phyloP scores from a whole-genome alignment of 2,329 filamentous ascomycete species.

The Hypoxylon sp. region DNA sequence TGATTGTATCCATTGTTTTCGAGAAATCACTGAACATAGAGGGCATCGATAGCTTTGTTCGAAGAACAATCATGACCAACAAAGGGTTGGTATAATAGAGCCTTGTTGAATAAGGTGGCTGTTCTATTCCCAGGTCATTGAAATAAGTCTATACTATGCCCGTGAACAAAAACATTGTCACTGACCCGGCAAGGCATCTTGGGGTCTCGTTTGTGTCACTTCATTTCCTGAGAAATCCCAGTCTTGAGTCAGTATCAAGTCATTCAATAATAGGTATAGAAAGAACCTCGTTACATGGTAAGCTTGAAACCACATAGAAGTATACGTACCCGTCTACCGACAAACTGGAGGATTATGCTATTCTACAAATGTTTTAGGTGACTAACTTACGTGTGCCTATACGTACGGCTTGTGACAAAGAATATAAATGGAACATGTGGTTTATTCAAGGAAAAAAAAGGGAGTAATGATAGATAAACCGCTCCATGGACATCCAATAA shows the following conservation, averaged over 20 bases:
- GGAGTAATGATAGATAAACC: background rate
- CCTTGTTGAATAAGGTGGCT: slow-evolving; percentile 2
- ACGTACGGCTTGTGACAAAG: no score
- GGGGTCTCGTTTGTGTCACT: background rate
- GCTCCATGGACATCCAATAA: background rate
- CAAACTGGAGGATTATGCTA: no score
- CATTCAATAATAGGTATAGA: no score
- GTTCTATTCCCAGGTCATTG: no score
- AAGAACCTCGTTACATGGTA: no score
- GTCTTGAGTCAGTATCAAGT: background rate
- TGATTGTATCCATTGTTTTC: slow-evolving; percentile 13
- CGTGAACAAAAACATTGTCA: slow-evolving; percentile 1
- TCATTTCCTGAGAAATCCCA: background rate
- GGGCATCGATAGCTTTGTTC: background rate
- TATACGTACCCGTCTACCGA: no score
- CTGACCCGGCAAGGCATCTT: background rate
- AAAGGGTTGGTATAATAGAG: slow-evolving; percentile 2
- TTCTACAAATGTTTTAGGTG: no score
- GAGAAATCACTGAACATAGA: slow-evolving; percentile 16
- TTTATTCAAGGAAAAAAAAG: background rate
- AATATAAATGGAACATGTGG: background rate
- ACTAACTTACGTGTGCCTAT: no score
- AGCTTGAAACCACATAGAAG: no score
- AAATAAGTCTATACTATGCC: no score
- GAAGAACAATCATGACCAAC: background rate